Evolutionary conservation across 225 moss, liverwort and hornwort species (phyloP), one percentile per base, ranked within the genome.

Genomic region (Takakia lepidozioides): DNA sequence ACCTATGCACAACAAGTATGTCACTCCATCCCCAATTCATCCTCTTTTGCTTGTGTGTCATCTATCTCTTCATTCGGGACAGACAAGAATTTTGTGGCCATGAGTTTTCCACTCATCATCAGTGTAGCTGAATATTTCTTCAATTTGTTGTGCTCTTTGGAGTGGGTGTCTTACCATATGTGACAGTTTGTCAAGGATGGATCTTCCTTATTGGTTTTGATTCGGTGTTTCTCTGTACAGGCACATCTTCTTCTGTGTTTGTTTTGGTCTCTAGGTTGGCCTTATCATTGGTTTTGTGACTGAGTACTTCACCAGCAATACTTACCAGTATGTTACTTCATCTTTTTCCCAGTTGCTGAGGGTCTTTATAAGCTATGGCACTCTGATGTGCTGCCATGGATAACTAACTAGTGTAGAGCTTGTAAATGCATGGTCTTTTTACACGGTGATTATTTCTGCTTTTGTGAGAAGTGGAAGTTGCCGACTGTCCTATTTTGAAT

Each of bases 291-390:
- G 82, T 1, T 83, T 79, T 17, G 75, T 83, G 46, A 86, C 83
- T 5, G 79, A 86, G 54, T 86, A 75, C 49, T 86, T 78, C 70
- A 86, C 86, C 41, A 79, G 79, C 79, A 78, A 83, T 35, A 68
- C 75, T 0, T 83, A 87, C 66, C 66, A 64, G 76, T 76, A 49
- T 26, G 69, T 43, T 19, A 0, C 7, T 13, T 4, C 22, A 38
- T 4, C 38, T 43, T 25, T 29, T n/a, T n/a, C n/a, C n/a, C n/a
- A n/a, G n/a, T n/a, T n/a, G n/a, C n/a, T n/a, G n/a, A n/a, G n/a
- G n/a, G n/a, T n/a, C n/a, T n/a, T n/a, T n/a, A n/a, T n/a, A n/a
- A n/a, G n/a, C n/a, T n/a, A n/a, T n/a, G n/a, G n/a, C n/a, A n/a
- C n/a, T n/a, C n/a, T n/a, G n/a, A n/a, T n/a, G n/a, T n/a, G n/a